A percentile compares a stretch with the other conserved stretches of the same genome.
Conservation (phyloP, 2,329 filamentous ascomycete genomes). For the Sphaerulina vaccinii region DNA sequence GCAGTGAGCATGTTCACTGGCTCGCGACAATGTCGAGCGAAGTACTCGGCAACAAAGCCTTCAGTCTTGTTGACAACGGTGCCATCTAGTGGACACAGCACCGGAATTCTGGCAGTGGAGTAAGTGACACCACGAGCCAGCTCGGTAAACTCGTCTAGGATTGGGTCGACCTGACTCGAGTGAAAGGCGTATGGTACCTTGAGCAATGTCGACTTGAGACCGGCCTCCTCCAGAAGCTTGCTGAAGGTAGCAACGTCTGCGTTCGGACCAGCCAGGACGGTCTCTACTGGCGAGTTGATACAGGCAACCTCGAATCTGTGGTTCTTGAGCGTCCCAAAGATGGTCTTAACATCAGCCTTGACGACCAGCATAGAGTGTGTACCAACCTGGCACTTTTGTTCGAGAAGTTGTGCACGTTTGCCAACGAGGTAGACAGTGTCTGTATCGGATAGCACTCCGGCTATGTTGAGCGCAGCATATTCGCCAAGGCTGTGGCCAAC, state of each 20-base stretch:
- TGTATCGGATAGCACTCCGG: conserved; percentile 67
- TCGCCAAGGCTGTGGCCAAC: conserved; percentile 66
- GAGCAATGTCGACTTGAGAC: conserved; percentile 62
- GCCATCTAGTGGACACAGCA: conserved; percentile 67
- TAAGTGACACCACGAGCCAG: conserved; percentile 56
- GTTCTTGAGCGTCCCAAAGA: conserved; percentile 54
- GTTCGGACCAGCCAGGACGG: conserved; percentile 66
- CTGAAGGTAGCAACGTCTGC: conserved; percentile 58
- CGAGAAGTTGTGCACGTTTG: conserved; percentile 63
- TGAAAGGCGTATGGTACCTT: conserved; percentile 68
- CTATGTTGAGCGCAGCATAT: conserved; percentile 69
- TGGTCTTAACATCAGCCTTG: conserved; percentile 51
- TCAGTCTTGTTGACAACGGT: conserved; percentile 59
- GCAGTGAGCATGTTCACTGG: conserved; percentile 68
- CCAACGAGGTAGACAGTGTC: conserved; percentile 74
- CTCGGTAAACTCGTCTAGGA: conserved; percentile 59
- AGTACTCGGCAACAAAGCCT: conserved; percentile 60
- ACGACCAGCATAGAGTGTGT: conserved; percentile 68
- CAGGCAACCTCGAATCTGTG: conserved; percentile 62
- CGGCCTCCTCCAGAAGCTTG: conserved; percentile 50
- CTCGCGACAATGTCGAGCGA: conserved; percentile 64
- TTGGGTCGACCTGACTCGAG: conserved; percentile 63
- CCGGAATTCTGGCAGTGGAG: conserved; percentile 57
- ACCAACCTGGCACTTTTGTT: conserved; percentile 62
- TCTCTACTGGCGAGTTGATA: conserved; percentile 72